These are phyloP conservation scores for Xylariaceae sp. DNA, from an alignment of 2,329 filamentous ascomycete genomes.

Conservation along the genomic window DNA sequence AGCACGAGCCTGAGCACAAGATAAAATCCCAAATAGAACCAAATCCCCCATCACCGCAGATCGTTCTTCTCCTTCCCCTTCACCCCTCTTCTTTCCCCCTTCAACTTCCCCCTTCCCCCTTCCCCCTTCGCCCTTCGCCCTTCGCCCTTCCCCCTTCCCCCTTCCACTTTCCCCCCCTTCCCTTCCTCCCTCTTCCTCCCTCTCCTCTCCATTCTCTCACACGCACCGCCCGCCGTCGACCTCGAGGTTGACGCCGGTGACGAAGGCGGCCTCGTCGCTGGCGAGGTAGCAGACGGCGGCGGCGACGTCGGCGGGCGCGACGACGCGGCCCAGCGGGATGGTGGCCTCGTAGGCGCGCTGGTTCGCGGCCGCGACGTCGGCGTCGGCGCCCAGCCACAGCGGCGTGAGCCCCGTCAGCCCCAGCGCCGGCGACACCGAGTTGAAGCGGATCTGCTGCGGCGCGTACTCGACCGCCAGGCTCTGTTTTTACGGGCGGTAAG, in stretches of 20 bases:
- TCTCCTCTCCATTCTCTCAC: conserved; percentile 1
- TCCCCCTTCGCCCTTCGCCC: too few species aligned
- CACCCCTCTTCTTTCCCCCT: too few species aligned
- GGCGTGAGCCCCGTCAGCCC: conserved; percentile 50
- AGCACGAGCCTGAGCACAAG: too few species aligned
- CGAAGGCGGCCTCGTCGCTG: conserved; percentile 5
- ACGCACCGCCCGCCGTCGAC: conserved; percentile 5
- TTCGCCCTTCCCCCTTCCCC: too few species aligned
- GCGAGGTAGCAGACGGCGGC: conserved; percentile 4
- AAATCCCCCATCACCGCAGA: too few species aligned
- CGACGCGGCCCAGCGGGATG: conserved; percentile 33
- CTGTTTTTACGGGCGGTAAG: too few species aligned
- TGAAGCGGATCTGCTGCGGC: conserved; percentile 61
- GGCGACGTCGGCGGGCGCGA: conserved; percentile 21
- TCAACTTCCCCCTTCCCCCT: too few species aligned
- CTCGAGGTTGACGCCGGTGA: conserved; percentile 5
- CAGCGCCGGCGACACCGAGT: conserved; percentile 59
- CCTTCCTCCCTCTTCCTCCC: not conserved
- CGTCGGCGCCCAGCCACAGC: conserved; percentile 29
- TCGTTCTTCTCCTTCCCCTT: too few species aligned
- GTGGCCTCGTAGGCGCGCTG: conserved; percentile 33
- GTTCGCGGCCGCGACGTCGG: conserved; percentile 36
- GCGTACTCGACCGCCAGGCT: conserved; percentile 63
- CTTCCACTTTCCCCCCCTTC: not conserved
- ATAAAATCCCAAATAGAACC: too few species aligned